Evolutionary conservation across 1,284 basidiomycete species (phyloP).

Genomic region (Neotropicomus parvogracilis): DNA sequence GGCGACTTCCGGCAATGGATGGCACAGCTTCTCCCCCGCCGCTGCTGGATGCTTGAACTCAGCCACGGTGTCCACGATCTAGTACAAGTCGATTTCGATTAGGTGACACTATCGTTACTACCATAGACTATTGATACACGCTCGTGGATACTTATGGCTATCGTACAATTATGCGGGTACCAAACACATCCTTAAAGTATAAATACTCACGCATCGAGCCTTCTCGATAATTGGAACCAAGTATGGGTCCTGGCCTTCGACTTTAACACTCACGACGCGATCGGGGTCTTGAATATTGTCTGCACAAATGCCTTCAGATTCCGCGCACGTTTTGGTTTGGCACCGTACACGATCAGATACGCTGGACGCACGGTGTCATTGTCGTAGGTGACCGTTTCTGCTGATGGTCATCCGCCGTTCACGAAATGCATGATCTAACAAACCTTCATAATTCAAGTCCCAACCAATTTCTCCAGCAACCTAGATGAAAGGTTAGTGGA

Average conservation of each 20-base stretch:
- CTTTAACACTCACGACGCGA: conserved; percentile 26
- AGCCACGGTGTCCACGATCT: too few species aligned
- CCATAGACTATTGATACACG: too few species aligned
- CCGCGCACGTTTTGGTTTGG: conserved; percentile 25
- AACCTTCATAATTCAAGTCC: conserved; percentile 52
- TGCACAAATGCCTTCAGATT: conserved; percentile 32
- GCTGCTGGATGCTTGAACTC: conserved; percentile 1
- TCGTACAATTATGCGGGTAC: conserved; percentile 23
- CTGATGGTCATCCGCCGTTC: not conserved
- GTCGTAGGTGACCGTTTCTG: conserved; percentile 55
- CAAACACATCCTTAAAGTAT: conserved; percentile 9
- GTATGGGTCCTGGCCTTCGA: not conserved
- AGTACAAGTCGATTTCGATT: too few species aligned
- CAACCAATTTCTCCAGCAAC: conserved; percentile 48
- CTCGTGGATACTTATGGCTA: conserved; percentile 7
- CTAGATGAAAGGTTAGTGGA: conserved; percentile 13
- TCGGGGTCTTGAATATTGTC: conserved; percentile 36
- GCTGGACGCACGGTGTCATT: conserved; percentile 59
- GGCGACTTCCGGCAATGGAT: not conserved
- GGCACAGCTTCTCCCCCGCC: conserved; percentile 7
- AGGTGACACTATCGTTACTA: too few species aligned
- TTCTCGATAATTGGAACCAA: not conserved
- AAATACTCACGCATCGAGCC: conserved; percentile 10
- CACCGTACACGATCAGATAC: conserved; percentile 52
- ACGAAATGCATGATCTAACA: conserved; percentile 4